Evolutionary conservation across 2,329 filamentous ascomycete genomes (phyloP).

Genomic region (Phoma sp.): DNA sequence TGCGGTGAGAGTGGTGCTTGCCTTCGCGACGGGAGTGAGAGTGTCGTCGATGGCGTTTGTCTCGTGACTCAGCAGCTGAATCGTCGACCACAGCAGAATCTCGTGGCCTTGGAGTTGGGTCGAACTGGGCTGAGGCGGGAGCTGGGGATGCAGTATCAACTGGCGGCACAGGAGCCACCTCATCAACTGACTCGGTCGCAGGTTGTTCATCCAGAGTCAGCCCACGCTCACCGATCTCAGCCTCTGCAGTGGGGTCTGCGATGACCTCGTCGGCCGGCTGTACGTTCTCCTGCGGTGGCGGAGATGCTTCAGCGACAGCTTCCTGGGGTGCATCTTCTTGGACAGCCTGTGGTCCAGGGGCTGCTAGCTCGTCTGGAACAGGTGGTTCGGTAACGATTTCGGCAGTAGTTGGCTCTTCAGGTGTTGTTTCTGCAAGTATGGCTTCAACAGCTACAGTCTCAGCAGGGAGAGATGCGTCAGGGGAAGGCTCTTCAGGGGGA

Average conservation of each 20-base stretch:
- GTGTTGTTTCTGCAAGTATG: neutral
- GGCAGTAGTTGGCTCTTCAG: neutral
- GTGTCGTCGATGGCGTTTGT: constrained; percentile 38
- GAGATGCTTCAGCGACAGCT: neutral
- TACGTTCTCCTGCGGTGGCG: neutral
- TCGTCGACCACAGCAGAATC: constrained; percentile 39
- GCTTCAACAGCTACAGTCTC: neutral
- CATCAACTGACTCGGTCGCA: neutral
- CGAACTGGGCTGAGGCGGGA: constrained; percentile 1
- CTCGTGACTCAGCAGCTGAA: constrained; percentile 27
- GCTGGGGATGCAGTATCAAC: neutral
- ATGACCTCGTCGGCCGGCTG: neutral
- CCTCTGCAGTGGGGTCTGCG: neutral
- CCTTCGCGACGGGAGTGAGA: constrained; percentile 36
- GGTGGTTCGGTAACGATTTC: neutral
- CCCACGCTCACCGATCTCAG: neutral
- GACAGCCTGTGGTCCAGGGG: neutral
- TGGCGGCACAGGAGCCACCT: neutral
- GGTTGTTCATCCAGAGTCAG: neutral
- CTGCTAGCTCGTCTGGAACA: neutral
- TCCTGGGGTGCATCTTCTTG: neutral
- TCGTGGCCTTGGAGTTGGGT: constrained; percentile 22
- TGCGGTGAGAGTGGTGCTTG: constrained; percentile 34
- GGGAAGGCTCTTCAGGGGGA: neutral
- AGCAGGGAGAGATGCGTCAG: neutral